These are phyloP conservation scores for Fragaria ananassa DNA, from an alignment of 306 rosid genomes.

Conservation along the genomic window DNA sequence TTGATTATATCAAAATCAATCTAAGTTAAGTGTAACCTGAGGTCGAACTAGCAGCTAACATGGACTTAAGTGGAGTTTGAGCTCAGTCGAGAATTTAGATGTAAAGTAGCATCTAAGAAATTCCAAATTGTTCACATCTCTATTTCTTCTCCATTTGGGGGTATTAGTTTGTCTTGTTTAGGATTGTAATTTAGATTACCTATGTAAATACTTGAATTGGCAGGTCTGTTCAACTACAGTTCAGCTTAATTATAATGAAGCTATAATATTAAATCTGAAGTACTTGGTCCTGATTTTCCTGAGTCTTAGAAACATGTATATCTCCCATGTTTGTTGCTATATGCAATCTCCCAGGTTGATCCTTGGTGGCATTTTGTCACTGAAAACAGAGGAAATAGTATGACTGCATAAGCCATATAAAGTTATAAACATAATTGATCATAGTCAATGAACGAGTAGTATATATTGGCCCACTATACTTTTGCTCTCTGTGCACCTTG, in stretches of 20 bases:
- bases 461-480: neutral
- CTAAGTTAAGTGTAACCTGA: neutral
- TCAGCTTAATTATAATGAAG: neutral
- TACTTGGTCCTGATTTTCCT: neutral
- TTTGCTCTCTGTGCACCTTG: slow-evolving; percentile 1
- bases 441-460: neutral
- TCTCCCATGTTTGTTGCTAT: neutral
- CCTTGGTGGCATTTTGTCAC: neutral
- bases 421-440: neutral
- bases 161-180: neutral
- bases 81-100: neutral
- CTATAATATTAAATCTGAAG: neutral
- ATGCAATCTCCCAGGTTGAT: neutral
- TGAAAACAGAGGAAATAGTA: neutral
- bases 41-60: neutral
- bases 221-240: neutral
- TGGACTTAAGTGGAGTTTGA: neutral
- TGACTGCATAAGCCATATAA: neutral
- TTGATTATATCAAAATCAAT: neutral
- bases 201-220: neutral
- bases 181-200: neutral
- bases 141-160: neutral
- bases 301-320: neutral
- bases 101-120: neutral
- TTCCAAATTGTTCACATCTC: neutral